Evolutionary conservation across 768 basidiomycete genomes (phyloP), one percentile per base, ranked within the genome.

Genomic region (Imleria badia): DNA sequence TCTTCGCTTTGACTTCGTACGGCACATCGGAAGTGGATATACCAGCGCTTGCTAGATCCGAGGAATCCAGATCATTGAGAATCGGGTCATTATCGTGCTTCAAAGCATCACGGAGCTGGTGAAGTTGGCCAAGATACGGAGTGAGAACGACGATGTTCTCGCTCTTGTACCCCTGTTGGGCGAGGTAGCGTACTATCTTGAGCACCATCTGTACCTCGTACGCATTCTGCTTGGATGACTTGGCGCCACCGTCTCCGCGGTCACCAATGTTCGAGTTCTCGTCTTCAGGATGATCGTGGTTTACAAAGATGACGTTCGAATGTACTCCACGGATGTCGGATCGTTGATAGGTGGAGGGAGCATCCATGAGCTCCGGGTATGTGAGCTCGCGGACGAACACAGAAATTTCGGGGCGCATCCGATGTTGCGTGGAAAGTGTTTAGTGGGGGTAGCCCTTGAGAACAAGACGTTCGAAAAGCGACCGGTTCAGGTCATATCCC

Each of bases 361-460:
- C 84, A 54, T 89, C 87, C 0, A 71, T 51, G 9, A 89, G 80
- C 22, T 85, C 82, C 0, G 83, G 84, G 56, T 89, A 87, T 0
- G 86, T 88, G n/a, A 89, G 76, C 7, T 73, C 61, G 11, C 87
- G 79, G 34, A 89, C 77, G 14, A 87, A 73, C 0, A 75, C 60
- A 7, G 87, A 85, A 9, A 89, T 87, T 54, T 88, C 84, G 0
- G 87, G 87, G 1, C 87, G 75, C 86, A 88, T 88, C 26, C 87
- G 80, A 60, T 88, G 86, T 56, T 89, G 87, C 38, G 75, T 62
- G 1, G 61, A 65, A 13, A 89, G 76, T 0, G 76, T 81, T 45
- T 69, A 61, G 55, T 88, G 87, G 0, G 86, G 85, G 60, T 81
- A 87, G 0, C 77, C 80, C 49, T 77, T 75, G 4, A 82, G 66